Evolutionary conservation across 2,329 filamentous ascomycete genomes (phyloP), one percentile per base, ranked within the genome.

Genomic region (Penicillium aurantiogriseum): DNA sequence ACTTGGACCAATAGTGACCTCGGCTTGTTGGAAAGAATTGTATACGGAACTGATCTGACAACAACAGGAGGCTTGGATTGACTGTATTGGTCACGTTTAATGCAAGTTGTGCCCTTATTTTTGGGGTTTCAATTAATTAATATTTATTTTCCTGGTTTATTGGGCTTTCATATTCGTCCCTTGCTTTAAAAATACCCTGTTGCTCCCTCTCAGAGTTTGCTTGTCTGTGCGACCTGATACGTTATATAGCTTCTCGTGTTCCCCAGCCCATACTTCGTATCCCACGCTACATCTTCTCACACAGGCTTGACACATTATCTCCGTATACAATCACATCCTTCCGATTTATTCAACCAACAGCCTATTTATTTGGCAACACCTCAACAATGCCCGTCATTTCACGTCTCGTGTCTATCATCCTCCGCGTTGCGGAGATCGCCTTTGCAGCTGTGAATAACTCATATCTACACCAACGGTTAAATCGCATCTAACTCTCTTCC

Each of bases 371-470:
- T 46, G 38, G 43, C n/a, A 33, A 17, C 21, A 49, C n/a, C 9
- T 25, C 57, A 62, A 70, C 46, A 56, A 84, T 84, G 81, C 74
- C 74, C 54, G 74, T 82, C 61, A 56, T 85, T 59, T 80, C 81
- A 10, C 81, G 85, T 57, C 63, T 87, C 23, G 61, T 82, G 29
- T 84, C 83, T 25, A 79, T 86, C 61, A 71, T 83, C 66, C 79
- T 88, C 64, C 85, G 86, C 69, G 70, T 83, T 13, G 81, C 79
- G 65, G 81, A 91, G 77, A 81, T 92, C 62, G 85, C 80, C 67
- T 91, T 89, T 69, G 87, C 83, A n/a, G 81, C 84, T 64, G 88
- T 91, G 72, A 64, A 79, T 69, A 44, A 10, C 33, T n/a, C 13
- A 35, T 5, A 17, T 36, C 8, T 10, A 19, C 21, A 25, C 19